Conservation (phyloP, 306 rosid species). For the Acacia melanoxylon region DNA sequence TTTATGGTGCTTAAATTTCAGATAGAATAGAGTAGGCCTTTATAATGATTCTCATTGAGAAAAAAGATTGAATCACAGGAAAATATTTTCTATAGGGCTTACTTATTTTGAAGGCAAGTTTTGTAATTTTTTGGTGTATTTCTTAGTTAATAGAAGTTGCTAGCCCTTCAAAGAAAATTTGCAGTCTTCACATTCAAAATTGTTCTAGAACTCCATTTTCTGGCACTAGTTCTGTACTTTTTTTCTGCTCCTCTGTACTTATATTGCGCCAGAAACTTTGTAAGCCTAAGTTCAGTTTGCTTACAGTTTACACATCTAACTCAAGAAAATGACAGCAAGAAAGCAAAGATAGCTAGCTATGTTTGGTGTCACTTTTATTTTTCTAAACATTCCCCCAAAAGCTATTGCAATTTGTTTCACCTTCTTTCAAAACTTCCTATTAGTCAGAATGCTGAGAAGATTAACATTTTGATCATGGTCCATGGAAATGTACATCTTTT, state of each 20-base stretch:
- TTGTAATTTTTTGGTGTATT: no score
- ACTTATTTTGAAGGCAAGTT: no score
- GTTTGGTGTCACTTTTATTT: neutral
- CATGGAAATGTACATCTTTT: neutral
- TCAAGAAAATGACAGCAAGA: no score
- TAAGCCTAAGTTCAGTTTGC: no score
- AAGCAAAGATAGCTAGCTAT: neutral
- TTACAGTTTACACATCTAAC: no score
- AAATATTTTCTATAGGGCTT: no score
- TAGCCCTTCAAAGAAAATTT: neutral
- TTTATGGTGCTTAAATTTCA: no score
- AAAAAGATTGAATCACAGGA: no score
- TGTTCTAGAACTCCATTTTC: neutral
- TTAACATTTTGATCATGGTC: neutral
- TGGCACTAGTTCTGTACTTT: neutral
- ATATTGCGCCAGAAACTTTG: no score
- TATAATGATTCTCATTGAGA: no score
- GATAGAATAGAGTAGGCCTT: no score
- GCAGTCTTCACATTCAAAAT: neutral
- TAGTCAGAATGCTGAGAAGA: neutral
- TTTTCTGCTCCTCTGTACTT: neutral
- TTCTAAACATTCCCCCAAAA: neutral
- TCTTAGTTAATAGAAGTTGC: no score
- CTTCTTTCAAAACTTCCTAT: neutral
- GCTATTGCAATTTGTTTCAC: neutral